phyloP scores from a whole-genome alignment of 768 basidiomycete species.

The Amanita pseudoporphyria region DNA sequence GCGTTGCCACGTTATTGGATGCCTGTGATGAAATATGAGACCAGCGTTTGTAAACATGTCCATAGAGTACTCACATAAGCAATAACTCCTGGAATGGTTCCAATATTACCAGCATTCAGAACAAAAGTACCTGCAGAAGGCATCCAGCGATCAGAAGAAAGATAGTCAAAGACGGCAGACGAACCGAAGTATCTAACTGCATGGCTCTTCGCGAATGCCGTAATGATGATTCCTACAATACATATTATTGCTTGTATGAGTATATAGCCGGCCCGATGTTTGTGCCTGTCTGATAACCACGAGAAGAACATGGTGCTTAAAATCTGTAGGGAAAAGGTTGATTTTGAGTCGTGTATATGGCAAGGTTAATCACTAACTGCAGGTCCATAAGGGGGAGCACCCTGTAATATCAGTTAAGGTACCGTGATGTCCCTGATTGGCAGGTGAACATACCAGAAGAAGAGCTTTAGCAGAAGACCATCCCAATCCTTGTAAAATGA shows the following conservation, averaged over 20 bases:
- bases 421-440: background rate
- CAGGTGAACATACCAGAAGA: slow-evolving; percentile 26
- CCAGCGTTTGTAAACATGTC: background rate
- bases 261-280: slow-evolving; percentile 33
- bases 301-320: slow-evolving; percentile 32
- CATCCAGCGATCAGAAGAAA: background rate
- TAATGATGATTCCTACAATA: slow-evolving; percentile 27
- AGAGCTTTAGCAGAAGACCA: slow-evolving; percentile 26
- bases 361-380: slow-evolving; percentile 18
- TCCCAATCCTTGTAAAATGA: slow-evolving; percentile 37
- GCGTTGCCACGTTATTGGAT: slow-evolving; percentile 39
- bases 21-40: slow-evolving; percentile 13
- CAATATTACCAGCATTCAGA: slow-evolving; percentile 32
- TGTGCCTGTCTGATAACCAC: slow-evolving; percentile 35
- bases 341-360: background rate
- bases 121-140: slow-evolving; percentile 30
- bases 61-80: slow-evolving; percentile 25
- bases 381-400: slow-evolving; percentile 36
- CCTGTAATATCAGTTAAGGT: slow-evolving; percentile 17
- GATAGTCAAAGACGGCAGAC: background rate
- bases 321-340: slow-evolving; percentile 16
- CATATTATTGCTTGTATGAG: slow-evolving; percentile 27
- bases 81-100: slow-evolving; percentile 33
- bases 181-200: slow-evolving; percentile 34
- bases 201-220: slow-evolving; percentile 28